A percentile compares a stretch with the other conserved stretches of the same genome.
These are phyloP conservation scores for Drechslerella coelobrocha DNA, from an alignment of 2,329 filamentous ascomycete species.

Conservation along the genomic window DNA sequence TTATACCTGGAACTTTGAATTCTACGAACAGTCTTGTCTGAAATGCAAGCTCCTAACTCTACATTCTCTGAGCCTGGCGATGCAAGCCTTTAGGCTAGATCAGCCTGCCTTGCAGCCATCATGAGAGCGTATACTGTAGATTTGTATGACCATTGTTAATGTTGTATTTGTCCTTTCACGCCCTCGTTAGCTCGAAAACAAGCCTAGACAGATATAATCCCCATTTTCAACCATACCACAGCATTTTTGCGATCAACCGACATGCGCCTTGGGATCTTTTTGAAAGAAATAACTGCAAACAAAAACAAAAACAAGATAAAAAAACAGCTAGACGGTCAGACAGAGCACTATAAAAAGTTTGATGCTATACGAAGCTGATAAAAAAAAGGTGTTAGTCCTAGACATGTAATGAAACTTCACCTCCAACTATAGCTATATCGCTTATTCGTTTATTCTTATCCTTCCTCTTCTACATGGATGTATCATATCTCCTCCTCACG, in stretches of 20 bases:
- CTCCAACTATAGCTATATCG: slow-evolving; percentile 56
- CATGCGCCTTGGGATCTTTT: not conserved
- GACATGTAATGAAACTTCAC: not conserved
- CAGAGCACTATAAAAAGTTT: too few species aligned
- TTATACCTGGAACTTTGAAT: too few species aligned
- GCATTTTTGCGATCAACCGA: not conserved
- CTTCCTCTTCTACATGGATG: not conserved
- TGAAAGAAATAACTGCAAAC: not conserved
- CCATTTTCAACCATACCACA: slow-evolving; percentile 7
- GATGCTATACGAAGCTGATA: not conserved
- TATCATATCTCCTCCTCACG: slow-evolving; percentile 6
- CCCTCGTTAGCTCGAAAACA: not conserved
- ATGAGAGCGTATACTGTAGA: too few species aligned
- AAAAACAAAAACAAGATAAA: not conserved
- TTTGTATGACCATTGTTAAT: too few species aligned
- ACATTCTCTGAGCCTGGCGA: too few species aligned
- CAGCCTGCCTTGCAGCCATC: too few species aligned
- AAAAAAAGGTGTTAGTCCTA: not conserved
- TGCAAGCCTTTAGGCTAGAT: too few species aligned
- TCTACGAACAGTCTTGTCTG: too few species aligned
- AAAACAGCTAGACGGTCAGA: not conserved
- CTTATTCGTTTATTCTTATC: slow-evolving; percentile 44
- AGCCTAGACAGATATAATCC: not conserved
- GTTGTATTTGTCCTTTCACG: not conserved
- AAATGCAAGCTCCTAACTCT: too few species aligned